Conservation (phyloP, 306 rosid genomes). For the Trifolium fragiferum region DNA sequence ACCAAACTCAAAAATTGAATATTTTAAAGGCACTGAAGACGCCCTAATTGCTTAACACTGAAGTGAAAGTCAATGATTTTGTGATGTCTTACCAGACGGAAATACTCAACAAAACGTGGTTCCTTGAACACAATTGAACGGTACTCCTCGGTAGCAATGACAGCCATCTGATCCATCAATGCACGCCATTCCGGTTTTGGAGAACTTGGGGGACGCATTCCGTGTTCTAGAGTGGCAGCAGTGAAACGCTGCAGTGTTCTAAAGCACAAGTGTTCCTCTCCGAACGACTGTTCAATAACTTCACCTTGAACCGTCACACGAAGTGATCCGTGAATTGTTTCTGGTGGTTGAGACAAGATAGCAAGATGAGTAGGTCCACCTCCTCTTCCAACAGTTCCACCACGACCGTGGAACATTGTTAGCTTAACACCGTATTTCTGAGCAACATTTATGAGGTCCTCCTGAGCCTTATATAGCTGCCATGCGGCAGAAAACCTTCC, state of each 20-base stretch:
- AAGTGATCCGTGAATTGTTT: conserved; percentile 91
- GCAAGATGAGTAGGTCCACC: conserved; percentile 99
- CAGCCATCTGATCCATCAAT: conserved; percentile 91
- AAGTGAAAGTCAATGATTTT: background rate
- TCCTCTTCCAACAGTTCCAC: conserved; percentile 99
- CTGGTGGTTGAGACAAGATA: conserved; percentile 95
- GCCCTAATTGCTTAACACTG: background rate
- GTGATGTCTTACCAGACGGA: conserved; percentile 79
- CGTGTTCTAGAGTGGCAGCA: conserved; percentile 94
- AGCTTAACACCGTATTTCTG: conserved; percentile 84
- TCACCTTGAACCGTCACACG: conserved; percentile 99
- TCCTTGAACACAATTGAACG: conserved; percentile 92
- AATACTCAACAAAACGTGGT: conserved; percentile 93
- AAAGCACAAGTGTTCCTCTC: conserved; percentile 92
- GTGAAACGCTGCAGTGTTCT: conserved; percentile 95
- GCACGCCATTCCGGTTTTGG: conserved; percentile 96
- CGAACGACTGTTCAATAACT: conserved; percentile 93
- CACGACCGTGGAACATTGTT: conserved; percentile 98
- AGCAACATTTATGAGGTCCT: conserved; percentile 90
- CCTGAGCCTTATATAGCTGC: conserved; percentile 98
- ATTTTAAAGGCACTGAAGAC: too few relatives aligned
- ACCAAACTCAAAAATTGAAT: too few relatives aligned
- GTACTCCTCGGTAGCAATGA: conserved; percentile 87
- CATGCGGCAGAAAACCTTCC: conserved; percentile 97
- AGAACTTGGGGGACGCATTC: conserved; percentile 77